Conservation (phyloP, 2,329 filamentous ascomycete species). For the Chrysosporium queenslandicum region DNA sequence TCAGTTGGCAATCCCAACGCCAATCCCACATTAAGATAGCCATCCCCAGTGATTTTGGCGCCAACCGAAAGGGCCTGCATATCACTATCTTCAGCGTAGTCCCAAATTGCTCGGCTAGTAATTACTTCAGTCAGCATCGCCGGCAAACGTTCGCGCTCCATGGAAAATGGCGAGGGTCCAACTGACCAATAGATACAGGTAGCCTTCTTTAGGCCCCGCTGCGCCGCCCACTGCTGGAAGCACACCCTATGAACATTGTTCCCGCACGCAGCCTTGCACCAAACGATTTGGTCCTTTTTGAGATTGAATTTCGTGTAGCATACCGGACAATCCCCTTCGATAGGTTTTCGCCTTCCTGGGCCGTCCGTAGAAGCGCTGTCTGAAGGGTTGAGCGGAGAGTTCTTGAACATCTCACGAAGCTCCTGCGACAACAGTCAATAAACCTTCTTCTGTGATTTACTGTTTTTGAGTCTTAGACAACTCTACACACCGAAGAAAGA, state of each 20-base stretch:
- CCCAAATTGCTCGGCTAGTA: constrained; percentile 35
- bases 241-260: constrained; percentile 53
- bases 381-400: constrained; percentile 43
- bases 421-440: constrained; percentile 31
- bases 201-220: constrained; percentile 25
- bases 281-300: constrained; percentile 41
- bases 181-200: constrained; percentile 40
- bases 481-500: constrained; percentile 37
- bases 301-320: constrained; percentile 49
- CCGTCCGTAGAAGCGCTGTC: constrained; percentile 29
- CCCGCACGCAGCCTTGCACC: constrained; percentile 52
- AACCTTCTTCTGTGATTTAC: neutral
- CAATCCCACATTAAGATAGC: constrained; percentile 38
- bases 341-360: constrained; percentile 45
- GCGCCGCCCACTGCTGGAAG: constrained; percentile 46
- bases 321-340: constrained; percentile 55
- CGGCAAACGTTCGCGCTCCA: neutral
- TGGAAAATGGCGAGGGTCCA: neutral
- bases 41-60: constrained; percentile 28
- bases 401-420: constrained; percentile 46
- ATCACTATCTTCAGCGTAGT: constrained; percentile 23
- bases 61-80: constrained; percentile 25
- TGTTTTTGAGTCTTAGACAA: no score
- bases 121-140: neutral
- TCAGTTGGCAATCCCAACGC: constrained; percentile 33